phyloP scores from a whole-genome alignment of 2,329 filamentous ascomycete genomes.

The Paramyrothecium sp. region DNA sequence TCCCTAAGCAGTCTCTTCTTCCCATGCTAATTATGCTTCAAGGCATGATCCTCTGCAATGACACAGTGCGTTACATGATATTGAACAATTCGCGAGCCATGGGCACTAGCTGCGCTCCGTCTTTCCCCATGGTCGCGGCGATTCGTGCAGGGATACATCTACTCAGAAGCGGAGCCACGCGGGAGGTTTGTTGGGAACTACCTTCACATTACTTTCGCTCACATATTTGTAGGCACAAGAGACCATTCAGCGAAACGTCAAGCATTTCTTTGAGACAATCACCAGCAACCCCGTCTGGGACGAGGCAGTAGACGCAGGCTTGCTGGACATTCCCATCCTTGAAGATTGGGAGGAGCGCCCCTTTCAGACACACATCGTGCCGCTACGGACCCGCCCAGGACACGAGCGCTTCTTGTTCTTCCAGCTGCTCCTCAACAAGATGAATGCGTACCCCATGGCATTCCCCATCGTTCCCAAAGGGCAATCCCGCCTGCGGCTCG shows the following conservation, averaged over 20 bases:
- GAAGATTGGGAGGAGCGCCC: slow-evolving; percentile 19
- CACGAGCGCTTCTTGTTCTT: slow-evolving; percentile 19
- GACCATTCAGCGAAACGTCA: slow-evolving; percentile 12
- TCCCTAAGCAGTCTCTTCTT: not conserved
- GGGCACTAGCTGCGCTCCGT: not conserved
- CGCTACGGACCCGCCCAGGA: slow-evolving; percentile 19
- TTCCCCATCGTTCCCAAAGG: slow-evolving; percentile 38
- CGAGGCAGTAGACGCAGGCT: slow-evolving; percentile 12
- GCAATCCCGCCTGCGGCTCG: slow-evolving; percentile 33
- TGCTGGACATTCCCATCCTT: slow-evolving; percentile 20
- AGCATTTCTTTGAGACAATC: slow-evolving; percentile 18
- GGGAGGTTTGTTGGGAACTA: not conserved
- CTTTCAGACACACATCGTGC: slow-evolving; percentile 23
- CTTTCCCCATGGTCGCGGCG: not conserved
- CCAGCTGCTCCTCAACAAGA: slow-evolving; percentile 16
- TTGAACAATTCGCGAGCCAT: not conserved
- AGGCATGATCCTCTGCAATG: slow-evolving; percentile 1
- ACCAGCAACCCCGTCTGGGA: slow-evolving; percentile 15
- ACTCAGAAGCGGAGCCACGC: not conserved
- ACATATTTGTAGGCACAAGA: not conserved
- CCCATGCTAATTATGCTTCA: not conserved
- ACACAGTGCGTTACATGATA: slow-evolving; percentile 2
- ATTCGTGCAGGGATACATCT: not conserved
- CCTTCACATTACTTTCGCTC: not conserved
- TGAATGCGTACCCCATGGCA: slow-evolving; percentile 27